Evolutionary conservation across 768 basidiomycete species (phyloP).

Genomic region (Suillus discolor): DNA sequence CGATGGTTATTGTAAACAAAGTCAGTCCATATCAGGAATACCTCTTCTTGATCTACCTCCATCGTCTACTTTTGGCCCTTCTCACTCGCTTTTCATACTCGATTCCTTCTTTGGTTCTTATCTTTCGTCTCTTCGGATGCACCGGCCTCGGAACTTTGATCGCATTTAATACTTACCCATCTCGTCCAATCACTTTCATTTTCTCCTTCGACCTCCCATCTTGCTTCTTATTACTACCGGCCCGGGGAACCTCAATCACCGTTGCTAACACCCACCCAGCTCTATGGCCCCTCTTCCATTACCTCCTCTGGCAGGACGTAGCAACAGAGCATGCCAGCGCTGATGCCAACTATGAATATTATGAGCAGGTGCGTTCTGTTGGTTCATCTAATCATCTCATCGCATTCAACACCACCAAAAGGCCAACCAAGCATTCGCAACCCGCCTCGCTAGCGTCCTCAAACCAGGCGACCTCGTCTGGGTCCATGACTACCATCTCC

Average conservation of each 20-base stretch:
- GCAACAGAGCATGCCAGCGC: constrained; percentile 87
- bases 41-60: constrained; percentile 6
- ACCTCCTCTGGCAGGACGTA: constrained; percentile 97
- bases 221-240: not conserved
- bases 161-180: not conserved
- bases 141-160: not conserved
- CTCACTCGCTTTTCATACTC: not conserved
- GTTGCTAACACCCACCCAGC: constrained; percentile 43
- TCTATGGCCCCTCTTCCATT: constrained; percentile 98
- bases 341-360: constrained; percentile 67
- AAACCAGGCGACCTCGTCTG: constrained; percentile 89
- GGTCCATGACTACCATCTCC: constrained; percentile 95
- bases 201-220: constrained; percentile 5
- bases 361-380: constrained; percentile 22
- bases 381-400: not conserved
- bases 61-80: not conserved
- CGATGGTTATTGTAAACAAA: constrained; percentile 97
- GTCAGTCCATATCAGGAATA: constrained; percentile 50
- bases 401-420: constrained; percentile 27
- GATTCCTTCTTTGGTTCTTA: not conserved
- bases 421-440: constrained; percentile 85
- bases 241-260: not conserved
- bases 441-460: constrained; percentile 73
- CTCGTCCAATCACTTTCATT: not conserved
- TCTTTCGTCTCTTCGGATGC: not conserved